phyloP scores from a whole-genome alignment of 257 asterid genomes.

The Thymus quinquecostatus region DNA sequence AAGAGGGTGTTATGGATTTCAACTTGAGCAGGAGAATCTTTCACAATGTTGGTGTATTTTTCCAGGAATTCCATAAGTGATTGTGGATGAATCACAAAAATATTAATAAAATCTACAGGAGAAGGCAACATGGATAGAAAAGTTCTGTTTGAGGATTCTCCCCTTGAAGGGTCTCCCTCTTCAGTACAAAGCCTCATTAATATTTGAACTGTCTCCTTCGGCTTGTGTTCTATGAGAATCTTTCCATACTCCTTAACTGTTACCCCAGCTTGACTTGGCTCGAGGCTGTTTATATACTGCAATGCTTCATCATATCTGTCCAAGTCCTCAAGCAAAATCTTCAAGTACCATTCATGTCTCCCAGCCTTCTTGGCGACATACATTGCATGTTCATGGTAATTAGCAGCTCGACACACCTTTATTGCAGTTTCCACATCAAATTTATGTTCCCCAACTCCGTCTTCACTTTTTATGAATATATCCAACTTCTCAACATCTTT shows the following conservation, averaged over 20 bases:
- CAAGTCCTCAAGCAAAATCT: conserved; percentile 92
- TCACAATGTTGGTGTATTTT: conserved; percentile 73
- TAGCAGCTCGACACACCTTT: conserved; percentile 95
- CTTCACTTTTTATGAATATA: conserved; percentile 84
- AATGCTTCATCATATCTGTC: conserved; percentile 92
- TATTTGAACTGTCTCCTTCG: conserved; percentile 79
- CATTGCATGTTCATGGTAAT: conserved; percentile 98
- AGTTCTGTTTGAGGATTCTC: conserved; percentile 50
- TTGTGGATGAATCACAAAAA: conserved; percentile 76
- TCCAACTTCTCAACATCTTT: conserved; percentile 93
- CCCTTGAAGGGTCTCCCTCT: conserved; percentile 68
- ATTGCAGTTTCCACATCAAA: conserved; percentile 97
- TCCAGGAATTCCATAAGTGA: conserved; percentile 96
- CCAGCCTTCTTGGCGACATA: conserved; percentile 97
- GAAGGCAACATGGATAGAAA: conserved; percentile 93
- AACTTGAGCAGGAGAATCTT: conserved; percentile 96
- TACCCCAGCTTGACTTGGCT: conserved; percentile 94
- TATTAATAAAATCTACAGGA: conserved; percentile 94
- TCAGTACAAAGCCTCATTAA: conserved; percentile 93
- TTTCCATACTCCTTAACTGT: conserved; percentile 94
- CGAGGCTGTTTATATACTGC: conserved; percentile 84
- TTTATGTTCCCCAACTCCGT: conserved; percentile 75
- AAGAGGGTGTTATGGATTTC: conserved; percentile 89
- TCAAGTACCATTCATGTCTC: conserved; percentile 91
- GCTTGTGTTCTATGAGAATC: conserved; percentile 88